Evolutionary conservation across 441 rosid genomes (phyloP).

Genomic region (Capsella rubella): DNA sequence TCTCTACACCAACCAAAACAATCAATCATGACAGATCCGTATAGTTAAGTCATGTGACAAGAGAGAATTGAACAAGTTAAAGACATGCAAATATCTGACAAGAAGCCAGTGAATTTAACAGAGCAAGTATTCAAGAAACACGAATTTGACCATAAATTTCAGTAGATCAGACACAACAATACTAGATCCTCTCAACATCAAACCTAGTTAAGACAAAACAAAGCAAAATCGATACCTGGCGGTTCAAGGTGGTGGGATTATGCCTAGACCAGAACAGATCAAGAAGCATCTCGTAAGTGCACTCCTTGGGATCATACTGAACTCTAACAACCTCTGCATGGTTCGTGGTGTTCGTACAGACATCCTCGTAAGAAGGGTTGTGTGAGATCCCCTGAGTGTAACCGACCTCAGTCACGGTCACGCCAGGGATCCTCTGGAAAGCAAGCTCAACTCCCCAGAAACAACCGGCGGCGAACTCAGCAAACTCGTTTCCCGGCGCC

Average conservation of each 20-base stretch:
- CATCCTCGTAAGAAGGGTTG: slow-evolving; percentile 74
- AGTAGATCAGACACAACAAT: neutral
- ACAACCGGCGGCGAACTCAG: slow-evolving; percentile 87
- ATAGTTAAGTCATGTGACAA: too few species aligned
- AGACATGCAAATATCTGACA: neutral
- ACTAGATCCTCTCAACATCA: too few species aligned
- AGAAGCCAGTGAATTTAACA: neutral
- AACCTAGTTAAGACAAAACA: neutral
- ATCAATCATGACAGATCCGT: too few species aligned
- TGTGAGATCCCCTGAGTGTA: slow-evolving; percentile 68
- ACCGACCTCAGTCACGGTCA: slow-evolving; percentile 78
- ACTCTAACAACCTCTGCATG: slow-evolving; percentile 87
- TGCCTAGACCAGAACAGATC: slow-evolving; percentile 85
- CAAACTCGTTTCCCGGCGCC: slow-evolving; percentile 72
- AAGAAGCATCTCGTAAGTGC: slow-evolving; percentile 67
- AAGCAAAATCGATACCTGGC: slow-evolving; percentile 57
- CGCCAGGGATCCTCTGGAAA: slow-evolving; percentile 79
- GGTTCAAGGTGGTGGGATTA: slow-evolving; percentile 87
- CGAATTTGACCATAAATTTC: neutral
- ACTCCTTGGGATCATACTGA: slow-evolving; percentile 80
- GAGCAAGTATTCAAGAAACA: neutral
- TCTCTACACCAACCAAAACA: neutral
- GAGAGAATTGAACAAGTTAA: too few species aligned
- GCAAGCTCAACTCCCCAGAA: slow-evolving; percentile 95
- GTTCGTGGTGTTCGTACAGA: slow-evolving; percentile 69